A percentile compares a stretch with the other conserved stretches of the same genome.
Evolutionary conservation across 1,284 basidiomycete genomes (phyloP).

Genomic region (Pulveroboletus sp.): DNA sequence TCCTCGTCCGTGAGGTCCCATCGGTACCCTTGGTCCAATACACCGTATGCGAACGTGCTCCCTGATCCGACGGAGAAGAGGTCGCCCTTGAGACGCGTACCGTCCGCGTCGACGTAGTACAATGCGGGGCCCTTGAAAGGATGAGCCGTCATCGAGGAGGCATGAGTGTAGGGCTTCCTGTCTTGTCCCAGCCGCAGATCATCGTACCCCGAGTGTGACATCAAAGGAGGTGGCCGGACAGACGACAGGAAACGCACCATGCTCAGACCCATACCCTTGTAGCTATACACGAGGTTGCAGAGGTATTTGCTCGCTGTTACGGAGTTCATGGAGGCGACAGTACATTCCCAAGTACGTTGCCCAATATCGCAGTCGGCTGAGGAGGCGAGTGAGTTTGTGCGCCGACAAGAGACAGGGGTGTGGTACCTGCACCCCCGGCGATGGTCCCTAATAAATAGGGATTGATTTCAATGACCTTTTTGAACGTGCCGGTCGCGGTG

Average conservation of each 20-base stretch:
- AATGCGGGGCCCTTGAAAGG: constrained; percentile 79
- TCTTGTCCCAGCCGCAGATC: constrained; percentile 99
- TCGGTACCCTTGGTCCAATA: constrained; percentile 93
- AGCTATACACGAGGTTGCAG: constrained; percentile 95
- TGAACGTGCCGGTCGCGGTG: constrained; percentile 94
- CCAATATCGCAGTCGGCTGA: constrained; percentile 92
- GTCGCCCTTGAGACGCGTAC: constrained; percentile 92
- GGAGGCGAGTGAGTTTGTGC: constrained; percentile 5
- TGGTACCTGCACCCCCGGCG: constrained; percentile 94
- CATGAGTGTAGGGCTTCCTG: constrained; percentile 50
- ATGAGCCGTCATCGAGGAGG: not conserved
- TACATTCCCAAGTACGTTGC: constrained; percentile 99
- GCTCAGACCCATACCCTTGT: constrained; percentile 98
- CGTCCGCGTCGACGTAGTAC: constrained; percentile 98
- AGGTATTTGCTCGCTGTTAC: too few species aligned
- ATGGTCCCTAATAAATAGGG: constrained; percentile 97
- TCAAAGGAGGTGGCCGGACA: constrained; percentile 3
- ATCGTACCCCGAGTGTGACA: constrained; percentile 78
- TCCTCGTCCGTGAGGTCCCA: constrained; percentile 95
- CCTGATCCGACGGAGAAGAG: constrained; percentile 98
- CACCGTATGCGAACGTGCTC: constrained; percentile 97
- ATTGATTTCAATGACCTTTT: constrained; percentile 99
- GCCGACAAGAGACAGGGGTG: constrained; percentile 3
- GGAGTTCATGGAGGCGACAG: constrained; percentile 93
- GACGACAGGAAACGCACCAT: constrained; percentile 61